Percentiles rank a stretch among this genome's conserved stretches.
Evolutionary conservation across 352 stramenopile species (phyloP).

Genomic region (Pythium pectinolyticum): DNA sequence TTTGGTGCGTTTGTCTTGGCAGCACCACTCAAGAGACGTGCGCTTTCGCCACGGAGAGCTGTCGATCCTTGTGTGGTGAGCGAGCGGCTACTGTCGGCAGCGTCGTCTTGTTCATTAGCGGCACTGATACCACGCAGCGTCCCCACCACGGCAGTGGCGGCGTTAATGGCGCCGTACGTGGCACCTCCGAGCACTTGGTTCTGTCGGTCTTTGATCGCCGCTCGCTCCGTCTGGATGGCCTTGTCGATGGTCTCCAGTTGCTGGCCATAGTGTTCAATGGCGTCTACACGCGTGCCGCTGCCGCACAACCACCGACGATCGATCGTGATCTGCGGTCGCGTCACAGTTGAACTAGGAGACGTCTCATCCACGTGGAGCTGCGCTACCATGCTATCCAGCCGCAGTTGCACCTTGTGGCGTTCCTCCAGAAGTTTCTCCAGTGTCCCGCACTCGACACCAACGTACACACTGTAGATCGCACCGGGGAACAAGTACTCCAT

Average conservation of each 20-base stretch:
- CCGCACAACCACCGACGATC: constrained; percentile 47
- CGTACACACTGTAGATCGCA: constrained; percentile 65
- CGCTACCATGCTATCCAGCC: constrained; percentile 49
- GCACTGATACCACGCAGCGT: constrained; percentile 15
- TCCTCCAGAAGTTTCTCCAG: constrained; percentile 60
- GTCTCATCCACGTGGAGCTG: constrained; percentile 37
- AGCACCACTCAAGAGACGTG: background rate
- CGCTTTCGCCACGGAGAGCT: background rate
- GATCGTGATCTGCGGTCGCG: constrained; percentile 42
- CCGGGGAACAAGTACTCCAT: constrained; percentile 67
- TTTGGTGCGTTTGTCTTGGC: background rate
- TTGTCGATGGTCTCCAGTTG: constrained; percentile 50
- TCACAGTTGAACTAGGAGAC: constrained; percentile 10
- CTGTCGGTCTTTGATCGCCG: constrained; percentile 52
- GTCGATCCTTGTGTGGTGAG: background rate
- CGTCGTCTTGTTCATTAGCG: constrained; percentile 19
- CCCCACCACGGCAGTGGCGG: background rate
- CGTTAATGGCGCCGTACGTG: constrained; percentile 22
- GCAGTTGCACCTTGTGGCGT: constrained; percentile 48
- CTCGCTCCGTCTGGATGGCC: constrained; percentile 46
- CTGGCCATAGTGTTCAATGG: constrained; percentile 56
- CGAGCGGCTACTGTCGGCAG: background rate
- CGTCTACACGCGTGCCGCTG: constrained; percentile 49
- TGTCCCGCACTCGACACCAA: constrained; percentile 62
- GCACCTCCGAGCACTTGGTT: constrained; percentile 26